Conservation (phyloP, 805 yeast genomes). For the Danielia reshetovae region DNA sequence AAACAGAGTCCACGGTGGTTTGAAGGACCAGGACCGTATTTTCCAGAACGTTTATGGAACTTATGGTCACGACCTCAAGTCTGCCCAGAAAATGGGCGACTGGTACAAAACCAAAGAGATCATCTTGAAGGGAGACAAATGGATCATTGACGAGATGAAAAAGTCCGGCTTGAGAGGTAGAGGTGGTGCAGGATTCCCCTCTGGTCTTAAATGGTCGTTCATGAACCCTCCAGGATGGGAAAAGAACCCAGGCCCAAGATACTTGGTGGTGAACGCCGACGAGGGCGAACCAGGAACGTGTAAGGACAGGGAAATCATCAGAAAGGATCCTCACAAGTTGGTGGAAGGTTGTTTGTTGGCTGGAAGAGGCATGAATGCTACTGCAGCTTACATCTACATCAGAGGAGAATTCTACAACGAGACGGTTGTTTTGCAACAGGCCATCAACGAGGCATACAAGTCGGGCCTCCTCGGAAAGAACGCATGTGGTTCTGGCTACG, state of each 20-base stretch:
- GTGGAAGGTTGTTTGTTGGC: slow-evolving; percentile 89
- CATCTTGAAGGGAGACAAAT: slow-evolving; percentile 74
- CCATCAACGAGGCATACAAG: slow-evolving; percentile 83
- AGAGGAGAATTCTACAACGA: slow-evolving; percentile 90
- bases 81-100: slow-evolving; percentile 79
- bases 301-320: slow-evolving; percentile 85
- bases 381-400: slow-evolving; percentile 88
- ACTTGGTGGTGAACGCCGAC: slow-evolving; percentile 86
- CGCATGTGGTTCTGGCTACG: slow-evolving; percentile 85
- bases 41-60: slow-evolving; percentile 78
- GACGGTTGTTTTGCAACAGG: slow-evolving; percentile 66
- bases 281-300: slow-evolving; percentile 96
- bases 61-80: slow-evolving; percentile 71
- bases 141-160: slow-evolving; percentile 88
- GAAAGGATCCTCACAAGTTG: slow-evolving; percentile 89
- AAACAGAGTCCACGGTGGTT: slow-evolving; percentile 63
- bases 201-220: slow-evolving; percentile 88
- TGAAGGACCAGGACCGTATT: slow-evolving; percentile 79
- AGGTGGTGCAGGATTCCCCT: slow-evolving; percentile 93
- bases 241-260: slow-evolving; percentile 83
- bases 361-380: slow-evolving; percentile 89
- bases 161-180: slow-evolving; percentile 84
- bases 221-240: slow-evolving; percentile 98
- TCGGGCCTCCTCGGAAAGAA: slow-evolving; percentile 78
- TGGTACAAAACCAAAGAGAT: slow-evolving; percentile 91